Evolutionary conservation across 768 basidiomycete genomes (phyloP), one percentile per base, ranked within the genome.

Genomic region (Naganishia randhawae): DNA sequence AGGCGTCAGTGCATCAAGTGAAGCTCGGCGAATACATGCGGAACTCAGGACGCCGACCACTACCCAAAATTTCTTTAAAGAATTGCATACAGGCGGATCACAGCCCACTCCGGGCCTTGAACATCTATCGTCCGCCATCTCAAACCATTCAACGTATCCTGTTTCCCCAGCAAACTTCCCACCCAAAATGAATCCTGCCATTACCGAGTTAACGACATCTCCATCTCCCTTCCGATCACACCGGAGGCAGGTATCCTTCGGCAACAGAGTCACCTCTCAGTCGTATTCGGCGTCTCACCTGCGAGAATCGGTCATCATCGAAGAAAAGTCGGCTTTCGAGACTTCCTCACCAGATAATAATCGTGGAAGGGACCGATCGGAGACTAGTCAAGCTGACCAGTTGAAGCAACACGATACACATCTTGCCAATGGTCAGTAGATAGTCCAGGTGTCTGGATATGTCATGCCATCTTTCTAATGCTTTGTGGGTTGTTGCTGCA

Each of bases 11-110:
- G 63, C 50, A 39, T 19, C 27, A 35, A 63, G 33, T 35, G 41
- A 55, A 29, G 35, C n/a, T 39, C 50, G 48, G 5, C 32, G 41
- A 29, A 29, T 57, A 31, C n/a, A 50, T 41, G 35, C 42, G 17
- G 67, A 57, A 39, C 66, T 70, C 48, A 53, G 57, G 13, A 70
- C 69, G 22, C 69, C 69, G 7, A 66, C 55, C 10, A 66, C 69
- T 16, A 70, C 65, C n/a, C 69, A 70, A 63, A 70, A 55, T 31
- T 70, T 70, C n/a, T 55, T 70, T n/a, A 29, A 50, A 57, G 65
- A 54, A 0, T 57, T 70, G 48, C 65, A 70, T 57, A 62, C 33
- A 19, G 48, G 42, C 50, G 65, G 65, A 29, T 64, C 64, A n/a
- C 35, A 54, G n/a, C 32, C 55, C 16, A 66, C 69, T 3, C 69